These are phyloP conservation scores for Lindgomyces ingoldianus DNA, from an alignment of 495 filamentous ascomycete genomes.

Conservation along the genomic window DNA sequence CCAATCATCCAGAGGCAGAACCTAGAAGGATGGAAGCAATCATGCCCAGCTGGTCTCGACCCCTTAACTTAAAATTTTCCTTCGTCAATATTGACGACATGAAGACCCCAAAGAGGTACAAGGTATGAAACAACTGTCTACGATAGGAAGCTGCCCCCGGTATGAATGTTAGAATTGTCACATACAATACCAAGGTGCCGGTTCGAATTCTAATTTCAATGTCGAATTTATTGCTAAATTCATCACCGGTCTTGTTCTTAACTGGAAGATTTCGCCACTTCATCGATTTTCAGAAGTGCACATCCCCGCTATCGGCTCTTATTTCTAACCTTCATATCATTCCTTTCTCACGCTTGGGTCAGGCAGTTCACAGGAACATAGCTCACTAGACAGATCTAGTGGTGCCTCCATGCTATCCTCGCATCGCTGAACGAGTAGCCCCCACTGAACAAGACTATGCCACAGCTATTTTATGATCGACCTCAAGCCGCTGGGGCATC, in stretches of 20 bases:
- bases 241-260: too few relatives aligned
- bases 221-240: too few relatives aligned
- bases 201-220: not conserved
- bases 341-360: not conserved
- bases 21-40: slow-evolving; percentile 3
- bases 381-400: too few relatives aligned
- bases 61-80: slow-evolving; percentile 16
- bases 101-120: slow-evolving; percentile 1
- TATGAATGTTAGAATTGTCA: not conserved
- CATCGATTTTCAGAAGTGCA: slow-evolving; percentile 4
- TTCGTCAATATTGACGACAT: slow-evolving; percentile 12
- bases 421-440: too few relatives aligned
- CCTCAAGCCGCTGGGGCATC: not conserved
- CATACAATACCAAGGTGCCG: slow-evolving; percentile 3
- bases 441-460: too few relatives aligned
- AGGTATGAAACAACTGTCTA: slow-evolving; percentile 11
- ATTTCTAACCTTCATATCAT: slow-evolving; percentile 1
- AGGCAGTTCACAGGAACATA: too few relatives aligned
- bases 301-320: slow-evolving; percentile 10
- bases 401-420: too few relatives aligned
- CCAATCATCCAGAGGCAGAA: slow-evolving; percentile 16
- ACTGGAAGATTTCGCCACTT: slow-evolving; percentile 11
- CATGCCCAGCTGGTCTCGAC: too few relatives aligned
- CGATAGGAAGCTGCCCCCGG: slow-evolving; percentile 11
- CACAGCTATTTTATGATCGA: too few relatives aligned